phyloP scores from a whole-genome alignment of 331 rosid genomes.

The Malus hybrid region DNA sequence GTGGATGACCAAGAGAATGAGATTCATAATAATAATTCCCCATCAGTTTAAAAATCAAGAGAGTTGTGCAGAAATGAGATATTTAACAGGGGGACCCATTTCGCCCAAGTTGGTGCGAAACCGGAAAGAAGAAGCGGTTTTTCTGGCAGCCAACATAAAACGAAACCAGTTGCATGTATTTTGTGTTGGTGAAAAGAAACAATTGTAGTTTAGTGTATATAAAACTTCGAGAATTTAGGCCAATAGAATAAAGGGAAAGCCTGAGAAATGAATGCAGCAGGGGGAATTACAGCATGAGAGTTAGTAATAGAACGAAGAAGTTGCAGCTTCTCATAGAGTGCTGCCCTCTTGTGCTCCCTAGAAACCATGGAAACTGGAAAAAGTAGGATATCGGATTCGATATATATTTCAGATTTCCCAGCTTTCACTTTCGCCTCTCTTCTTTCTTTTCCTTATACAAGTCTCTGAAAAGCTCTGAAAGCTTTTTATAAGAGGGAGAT shows the following conservation, averaged over 20 bases:
- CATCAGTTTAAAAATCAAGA: not conserved
- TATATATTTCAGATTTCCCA: not conserved
- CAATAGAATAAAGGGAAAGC: conserved; percentile 28
- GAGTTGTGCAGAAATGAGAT: not conserved
- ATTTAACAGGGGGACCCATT: not conserved
- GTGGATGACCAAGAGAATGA: not conserved
- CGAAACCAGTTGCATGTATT: not conserved
- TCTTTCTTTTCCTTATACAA: not conserved
- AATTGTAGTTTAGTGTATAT: not conserved
- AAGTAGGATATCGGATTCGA: not conserved
- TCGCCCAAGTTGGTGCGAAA: too few species aligned
- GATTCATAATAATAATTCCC: not conserved
- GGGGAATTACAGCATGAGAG: conserved; percentile 81
- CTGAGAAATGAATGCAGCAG: conserved; percentile 15
- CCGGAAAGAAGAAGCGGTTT: too few species aligned
- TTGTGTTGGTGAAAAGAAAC: not conserved
- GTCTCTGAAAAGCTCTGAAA: conserved; percentile 26
- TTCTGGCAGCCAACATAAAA: not conserved
- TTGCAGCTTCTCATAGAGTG: conserved; percentile 89
- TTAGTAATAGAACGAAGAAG: conserved; percentile 93
- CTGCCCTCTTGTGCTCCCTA: conserved; percentile 80
- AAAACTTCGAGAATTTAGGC: not conserved
- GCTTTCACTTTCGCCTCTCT: conserved; percentile 2
- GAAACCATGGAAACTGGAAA: conserved; percentile 52
- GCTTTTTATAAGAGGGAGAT: conserved; percentile 44